phyloP scores from a whole-genome alignment of 805 yeast genomes.

The Zygoascus biomembranicola region DNA sequence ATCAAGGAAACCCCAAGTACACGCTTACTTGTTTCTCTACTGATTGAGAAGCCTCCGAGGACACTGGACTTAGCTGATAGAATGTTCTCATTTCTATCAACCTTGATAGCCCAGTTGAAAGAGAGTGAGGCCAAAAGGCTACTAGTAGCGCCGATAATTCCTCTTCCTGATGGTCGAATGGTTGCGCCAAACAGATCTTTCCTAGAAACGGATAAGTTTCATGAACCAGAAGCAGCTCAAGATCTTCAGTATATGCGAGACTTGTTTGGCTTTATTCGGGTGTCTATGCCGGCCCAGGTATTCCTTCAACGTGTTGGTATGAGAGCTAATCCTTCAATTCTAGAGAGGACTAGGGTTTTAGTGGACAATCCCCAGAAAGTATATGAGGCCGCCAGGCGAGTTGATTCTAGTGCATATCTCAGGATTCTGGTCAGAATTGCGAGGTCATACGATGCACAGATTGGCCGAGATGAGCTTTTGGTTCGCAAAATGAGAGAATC shows the following conservation, averaged over 20 bases:
- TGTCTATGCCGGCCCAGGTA: constrained; percentile 20
- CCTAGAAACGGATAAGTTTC: constrained; percentile 8
- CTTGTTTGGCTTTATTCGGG: constrained; percentile 23
- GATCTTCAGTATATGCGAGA: constrained; percentile 12
- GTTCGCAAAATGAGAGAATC: constrained; percentile 21
- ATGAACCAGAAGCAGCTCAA: constrained; percentile 4
- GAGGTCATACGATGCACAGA: background rate
- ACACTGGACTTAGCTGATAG: constrained; percentile 16
- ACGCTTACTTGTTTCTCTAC: constrained; percentile 8
- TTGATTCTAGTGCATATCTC: background rate
- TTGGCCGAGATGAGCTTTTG: constrained; percentile 4
- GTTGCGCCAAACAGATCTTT: constrained; percentile 21
- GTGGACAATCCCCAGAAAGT: constrained; percentile 18
- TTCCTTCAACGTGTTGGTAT: constrained; percentile 29
- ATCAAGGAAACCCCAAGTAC: constrained; percentile 23
- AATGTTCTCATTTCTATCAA: constrained; percentile 26
- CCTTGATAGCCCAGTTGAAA: constrained; percentile 16
- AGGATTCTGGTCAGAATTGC: background rate
- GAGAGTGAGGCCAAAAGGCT: constrained; percentile 15
- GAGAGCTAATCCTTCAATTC: constrained; percentile 25
- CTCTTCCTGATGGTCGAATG: constrained; percentile 12
- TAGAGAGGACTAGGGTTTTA: constrained; percentile 24
- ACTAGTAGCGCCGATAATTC: constrained; percentile 21
- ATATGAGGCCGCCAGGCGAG: background rate
- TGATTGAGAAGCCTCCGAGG: constrained; percentile 17